Conservation (phyloP, 495 filamentous ascomycete species). For the Aspergillus indologenus region DNA sequence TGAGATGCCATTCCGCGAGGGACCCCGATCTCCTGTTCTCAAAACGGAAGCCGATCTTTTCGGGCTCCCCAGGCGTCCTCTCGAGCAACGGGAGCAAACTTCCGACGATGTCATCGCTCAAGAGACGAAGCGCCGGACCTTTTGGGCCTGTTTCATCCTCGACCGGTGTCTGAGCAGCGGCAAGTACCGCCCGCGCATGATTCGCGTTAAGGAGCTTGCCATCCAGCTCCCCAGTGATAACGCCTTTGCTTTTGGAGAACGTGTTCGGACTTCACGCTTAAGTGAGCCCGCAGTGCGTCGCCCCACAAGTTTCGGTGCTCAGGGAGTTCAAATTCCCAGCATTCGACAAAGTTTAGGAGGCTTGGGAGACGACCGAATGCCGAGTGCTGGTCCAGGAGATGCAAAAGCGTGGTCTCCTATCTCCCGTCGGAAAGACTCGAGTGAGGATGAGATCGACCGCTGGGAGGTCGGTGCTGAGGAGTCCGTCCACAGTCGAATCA, state of each 20-base stretch:
- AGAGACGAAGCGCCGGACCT: conserved; percentile 76
- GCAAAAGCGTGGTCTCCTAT: conserved; percentile 44
- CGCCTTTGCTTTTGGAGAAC: conserved; percentile 48
- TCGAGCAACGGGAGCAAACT: conserved; percentile 36
- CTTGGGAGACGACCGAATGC: conserved; percentile 39
- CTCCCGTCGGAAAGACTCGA: conserved; percentile 61
- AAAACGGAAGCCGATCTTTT: conserved; percentile 44
- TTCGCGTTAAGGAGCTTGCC: conserved; percentile 61
- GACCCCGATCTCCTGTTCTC: conserved; percentile 40
- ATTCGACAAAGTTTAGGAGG: conserved; percentile 45
- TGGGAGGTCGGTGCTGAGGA: conserved; percentile 61
- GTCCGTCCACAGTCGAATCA: conserved; percentile 69
- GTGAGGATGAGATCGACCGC: conserved; percentile 60
- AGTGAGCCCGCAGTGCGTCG: conserved; percentile 38
- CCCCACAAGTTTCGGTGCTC: conserved; percentile 42
- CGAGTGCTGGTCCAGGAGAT: conserved; percentile 33
- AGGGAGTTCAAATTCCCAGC: conserved; percentile 45
- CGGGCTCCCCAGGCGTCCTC: conserved; percentile 31
- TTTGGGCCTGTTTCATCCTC: conserved; percentile 83
- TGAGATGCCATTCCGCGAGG: conserved; percentile 40
- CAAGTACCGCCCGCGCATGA: conserved; percentile 67
- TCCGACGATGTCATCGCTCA: conserved; percentile 62
- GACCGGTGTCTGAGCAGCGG: conserved; percentile 77
- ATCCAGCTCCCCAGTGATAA: conserved; percentile 50
- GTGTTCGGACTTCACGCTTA: conserved; percentile 44